Evolutionary conservation across 2,329 filamentous ascomycete species (phyloP), one percentile per base, ranked within the genome.

Genomic region (Hypoxylon sp.): DNA sequence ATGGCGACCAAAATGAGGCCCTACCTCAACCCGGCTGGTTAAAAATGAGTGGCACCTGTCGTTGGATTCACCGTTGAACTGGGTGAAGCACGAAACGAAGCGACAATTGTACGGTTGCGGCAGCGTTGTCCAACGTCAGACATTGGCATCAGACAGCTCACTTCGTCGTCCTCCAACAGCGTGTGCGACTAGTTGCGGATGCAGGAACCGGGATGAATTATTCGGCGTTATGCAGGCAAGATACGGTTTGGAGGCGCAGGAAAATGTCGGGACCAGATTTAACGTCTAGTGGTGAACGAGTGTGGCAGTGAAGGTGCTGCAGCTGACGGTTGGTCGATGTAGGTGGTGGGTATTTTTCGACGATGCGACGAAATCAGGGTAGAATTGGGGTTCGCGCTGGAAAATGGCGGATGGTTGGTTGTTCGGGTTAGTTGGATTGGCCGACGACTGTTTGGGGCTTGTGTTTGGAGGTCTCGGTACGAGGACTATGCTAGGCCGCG

Each of bases 71-170:
- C 55, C 25, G 68, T 33, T 50, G 64, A 68, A 66, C 70, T 72
- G 58, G 69, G 64, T 60, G 59, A 73, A 50, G 67, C 64, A 68
- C 69, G 66, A 66, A 69, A 71, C 61, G 66, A 72, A 64, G 66
- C 71, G 68, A 60, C 62, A 63, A 64, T 65, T 69, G 68, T 56
- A 73, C 66, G 66, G 63, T 71, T 62, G 50, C 64, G 60, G 65
- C 65, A 71, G 64, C 58, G 72, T 74, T 74, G 75, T 75, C 70
- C 73, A 73, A 74, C 75, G 73, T 77, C 71, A 76, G 75, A 73
- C 73, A 76, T 77, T 71, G 73, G 74, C 70, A 77, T 72, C 72
- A 66, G 63, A 70, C 68, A 59, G 62, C 64, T 61, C 70, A 68
- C 37, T 61, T 66, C 31, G 30, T 71, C 53, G 50, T 61, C 55